Conservation (phyloP, 129 eudicot genomes). For the Ambrosia trifida region DNA sequence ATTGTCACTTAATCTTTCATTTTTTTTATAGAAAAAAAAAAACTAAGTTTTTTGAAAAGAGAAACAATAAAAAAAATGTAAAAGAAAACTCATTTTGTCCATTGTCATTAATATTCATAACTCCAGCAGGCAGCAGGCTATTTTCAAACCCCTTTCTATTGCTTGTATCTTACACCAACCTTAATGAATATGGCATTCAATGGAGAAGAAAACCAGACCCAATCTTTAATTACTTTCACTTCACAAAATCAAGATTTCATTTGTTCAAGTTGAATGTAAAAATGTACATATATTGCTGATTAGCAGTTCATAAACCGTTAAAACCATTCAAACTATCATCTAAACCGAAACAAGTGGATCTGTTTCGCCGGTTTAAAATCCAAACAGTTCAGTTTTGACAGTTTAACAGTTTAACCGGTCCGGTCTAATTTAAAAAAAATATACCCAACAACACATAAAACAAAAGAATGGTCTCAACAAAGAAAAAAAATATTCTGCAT, state of each 20-base stretch:
- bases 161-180: constrained; percentile 15
- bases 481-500: constrained; percentile 33
- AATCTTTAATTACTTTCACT: constrained; percentile 7
- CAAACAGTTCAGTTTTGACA: no score
- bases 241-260: constrained; percentile 29
- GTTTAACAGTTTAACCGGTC: no score
- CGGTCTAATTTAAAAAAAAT: constrained; percentile 1
- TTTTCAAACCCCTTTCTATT: neutral
- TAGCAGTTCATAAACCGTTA: constrained; percentile 4
- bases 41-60: neutral
- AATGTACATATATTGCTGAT: constrained; percentile 22
- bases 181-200: constrained; percentile 21
- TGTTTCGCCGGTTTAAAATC: no score
- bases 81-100: neutral
- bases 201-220: constrained; percentile 27
- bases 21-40: no score
- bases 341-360: no score
- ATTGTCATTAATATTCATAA: constrained; percentile 13
- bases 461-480: constrained; percentile 55
- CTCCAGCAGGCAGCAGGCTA: constrained; percentile 11
- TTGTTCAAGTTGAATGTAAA: constrained; percentile 26
- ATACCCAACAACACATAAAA: constrained; percentile 56
- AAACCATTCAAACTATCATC: no score
- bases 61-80: neutral
- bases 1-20: no score